Evolutionary conservation across 1,284 basidiomycete genomes (phyloP), one percentile per base, ranked within the genome.

Genomic region (Takashimella koratensis): DNA sequence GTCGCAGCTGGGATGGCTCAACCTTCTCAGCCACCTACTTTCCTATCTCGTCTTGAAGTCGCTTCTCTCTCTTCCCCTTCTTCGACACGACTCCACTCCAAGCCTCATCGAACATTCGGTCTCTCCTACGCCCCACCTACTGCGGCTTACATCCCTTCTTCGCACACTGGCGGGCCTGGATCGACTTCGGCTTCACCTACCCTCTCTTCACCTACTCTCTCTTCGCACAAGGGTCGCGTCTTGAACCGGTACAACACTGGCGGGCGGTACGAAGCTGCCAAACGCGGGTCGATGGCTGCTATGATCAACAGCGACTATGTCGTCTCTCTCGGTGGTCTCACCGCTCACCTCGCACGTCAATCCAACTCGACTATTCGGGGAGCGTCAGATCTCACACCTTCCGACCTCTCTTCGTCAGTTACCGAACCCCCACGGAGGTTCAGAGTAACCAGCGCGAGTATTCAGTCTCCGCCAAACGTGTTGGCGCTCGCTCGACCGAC

Each of bases 251-350:
- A 24, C n/a, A 43, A 41, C 6, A 10, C 46, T 12, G n/a, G 39
- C 41, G 44, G 47, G n/a, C 26, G 45, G 16, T n/a, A n/a, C n/a
- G 13, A 40, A 24, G 3, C 49, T 24, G 36, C 44, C 50, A 20
- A 25, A 30, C 23, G 65, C 59, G 40, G 63, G 52, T 2, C 46
- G 67, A 13, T 62, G 68, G 51, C 57, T 54, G 24, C 40, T 10
- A 22, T 27, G 26, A 44, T 27, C 22, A 66, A 68, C 48, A 23
- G 58, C 8, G 61, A 62, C 13, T 72, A 59, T 59, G 65, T 72
- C 8, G 64, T 74, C 45, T 63, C 65, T n/a, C n/a, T 73, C 10
- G 75, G 70, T 19, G 73, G 73, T 22, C 8, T 73, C 19, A 74
- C 73, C 1, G 47, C 25, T 36, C 56, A 53, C 46, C 43, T 54